A percentile compares a stretch with the other conserved stretches of the same genome.
These are phyloP conservation scores for Quambalaria eucalypti DNA, from an alignment of 1,284 basidiomycete species.

Conservation along the genomic window DNA sequence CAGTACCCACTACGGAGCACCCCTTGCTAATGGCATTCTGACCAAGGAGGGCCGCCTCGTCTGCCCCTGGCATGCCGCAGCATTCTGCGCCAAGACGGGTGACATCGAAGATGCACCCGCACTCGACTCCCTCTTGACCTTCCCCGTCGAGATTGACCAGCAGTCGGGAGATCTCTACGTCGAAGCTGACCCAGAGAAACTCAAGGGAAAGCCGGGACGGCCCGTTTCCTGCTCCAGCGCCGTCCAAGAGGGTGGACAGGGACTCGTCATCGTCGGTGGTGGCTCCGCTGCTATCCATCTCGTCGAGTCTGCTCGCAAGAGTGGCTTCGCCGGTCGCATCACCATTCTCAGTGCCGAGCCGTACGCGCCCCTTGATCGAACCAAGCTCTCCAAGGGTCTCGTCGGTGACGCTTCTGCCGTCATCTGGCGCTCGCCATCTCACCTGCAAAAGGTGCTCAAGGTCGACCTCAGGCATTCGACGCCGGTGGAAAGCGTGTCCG, in stretches of 20 bases:
- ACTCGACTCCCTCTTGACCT: slow-evolving; percentile 71
- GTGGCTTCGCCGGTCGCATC: slow-evolving; percentile 68
- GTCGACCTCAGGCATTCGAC: slow-evolving; percentile 64
- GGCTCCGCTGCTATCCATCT: slow-evolving; percentile 71
- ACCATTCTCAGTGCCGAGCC: slow-evolving; percentile 71
- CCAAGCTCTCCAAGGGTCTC: slow-evolving; percentile 81
- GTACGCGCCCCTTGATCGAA: slow-evolving; percentile 77
- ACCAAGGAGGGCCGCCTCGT: slow-evolving; percentile 69
- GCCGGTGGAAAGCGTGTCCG: slow-evolving; percentile 24
- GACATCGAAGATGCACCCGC: slow-evolving; percentile 78
- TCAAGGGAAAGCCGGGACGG: slow-evolving; percentile 43
- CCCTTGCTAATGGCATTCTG: slow-evolving; percentile 72
- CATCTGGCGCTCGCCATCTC: slow-evolving; percentile 63
- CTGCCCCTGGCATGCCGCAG: slow-evolving; percentile 84
- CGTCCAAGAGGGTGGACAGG: slow-evolving; percentile 49
- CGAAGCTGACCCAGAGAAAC: slow-evolving; percentile 57
- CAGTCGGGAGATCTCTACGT: slow-evolving; percentile 70
- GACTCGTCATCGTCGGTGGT: slow-evolving; percentile 76
- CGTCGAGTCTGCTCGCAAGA: slow-evolving; percentile 75
- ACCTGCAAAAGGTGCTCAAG: slow-evolving; percentile 70
- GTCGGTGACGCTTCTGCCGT: slow-evolving; percentile 68
- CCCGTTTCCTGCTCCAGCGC: not conserved
- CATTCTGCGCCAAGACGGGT: slow-evolving; percentile 63
- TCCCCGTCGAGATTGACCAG: slow-evolving; percentile 58
- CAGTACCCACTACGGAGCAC: slow-evolving; percentile 70